These are phyloP conservation scores for Rhodotorula taiwanensis DNA, from an alignment of 768 basidiomycete species.

Conservation along the genomic window DNA sequence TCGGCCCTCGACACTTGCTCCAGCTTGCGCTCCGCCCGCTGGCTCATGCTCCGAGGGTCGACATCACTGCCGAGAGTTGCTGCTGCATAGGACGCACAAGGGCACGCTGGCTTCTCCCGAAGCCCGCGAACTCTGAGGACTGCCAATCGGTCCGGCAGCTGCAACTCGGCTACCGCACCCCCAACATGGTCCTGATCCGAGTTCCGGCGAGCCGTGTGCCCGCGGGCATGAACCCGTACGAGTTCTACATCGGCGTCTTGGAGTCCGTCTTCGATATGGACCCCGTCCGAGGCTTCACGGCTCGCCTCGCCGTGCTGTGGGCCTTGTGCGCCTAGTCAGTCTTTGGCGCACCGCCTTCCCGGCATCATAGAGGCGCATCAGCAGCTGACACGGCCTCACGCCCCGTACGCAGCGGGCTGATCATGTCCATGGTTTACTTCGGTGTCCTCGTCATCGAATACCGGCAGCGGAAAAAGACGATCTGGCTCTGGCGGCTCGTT, in stretches of 20 bases:
- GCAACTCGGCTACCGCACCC: neutral
- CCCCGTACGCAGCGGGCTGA: neutral
- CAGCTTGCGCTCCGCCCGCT: too few species aligned
- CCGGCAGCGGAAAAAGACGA: neutral
- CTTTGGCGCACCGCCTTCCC: neutral
- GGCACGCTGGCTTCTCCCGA: too few species aligned
- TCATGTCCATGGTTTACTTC: neutral
- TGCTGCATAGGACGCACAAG: too few species aligned
- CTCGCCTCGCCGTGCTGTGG: conserved; percentile 1
- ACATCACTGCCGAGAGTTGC: too few species aligned
- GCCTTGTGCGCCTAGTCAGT: conserved; percentile 7
- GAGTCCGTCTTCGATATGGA: neutral
- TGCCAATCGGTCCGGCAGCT: too few species aligned
- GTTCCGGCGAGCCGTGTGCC: neutral
- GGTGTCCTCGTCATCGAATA: neutral
- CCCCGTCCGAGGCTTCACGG: neutral
- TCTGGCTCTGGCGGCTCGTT: conserved; percentile 14
- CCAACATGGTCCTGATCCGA: neutral
- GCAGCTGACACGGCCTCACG: too few species aligned
- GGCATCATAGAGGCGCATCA: too few species aligned
- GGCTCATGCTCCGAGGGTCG: too few species aligned
- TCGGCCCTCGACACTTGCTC: too few species aligned
- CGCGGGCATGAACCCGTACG: neutral
- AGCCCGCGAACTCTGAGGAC: too few species aligned
- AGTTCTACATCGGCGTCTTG: neutral